Base-by-base conservation (phyloP, 495 filamentous ascomycete genomes). In the Aspergillus kassunensis region DNA sequence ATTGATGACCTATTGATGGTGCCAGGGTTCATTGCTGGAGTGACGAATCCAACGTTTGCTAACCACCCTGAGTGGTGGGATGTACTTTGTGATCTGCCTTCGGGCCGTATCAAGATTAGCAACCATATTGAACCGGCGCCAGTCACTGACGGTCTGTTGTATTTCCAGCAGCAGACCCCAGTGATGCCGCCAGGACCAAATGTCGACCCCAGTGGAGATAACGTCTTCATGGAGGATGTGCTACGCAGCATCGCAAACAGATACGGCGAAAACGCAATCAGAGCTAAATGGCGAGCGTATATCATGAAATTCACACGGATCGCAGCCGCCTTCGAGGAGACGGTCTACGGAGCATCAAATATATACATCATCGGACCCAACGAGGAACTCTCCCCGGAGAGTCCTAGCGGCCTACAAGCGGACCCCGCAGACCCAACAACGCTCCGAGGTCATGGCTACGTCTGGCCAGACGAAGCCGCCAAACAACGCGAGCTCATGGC, bases 41-140 rank as follows among this genome's bases (percentile, higher is more conserved):
- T 99, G 15, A 99, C 93, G 2, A 99, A 99, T 68, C 93, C 91
- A 8, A 90, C 88, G 0, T 97, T 99, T 66, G 90, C 91, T 53
- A 83, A 91, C 58, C 92, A 97, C 59, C 87, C 87, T 0, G 91
- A 96, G 60, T 99, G 93, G 93, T 99, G 93, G 93, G 93, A 99
- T 68, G 67, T 99, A 7, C 78, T 99, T 13, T 99, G 93, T 65
- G 93, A 99, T 64, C 75, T 99, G 24, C 86, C 90, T 3, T 91
- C 85, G 2, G 93, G 93, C 24, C 82, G 90, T 13, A 95, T 99
- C 74, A 95, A 92, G 67, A 96, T 99, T 61, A 95, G 87, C 59
- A 84, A 73, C 61, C 81, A 81, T 55, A 88, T 97, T 49, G 90
- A 95, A 49, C 64, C 72, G 11, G 87, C 88, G 1, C 81, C 84